phyloP scores from a whole-genome alignment of 768 basidiomycete species.

The Lactarius quietus region DNA sequence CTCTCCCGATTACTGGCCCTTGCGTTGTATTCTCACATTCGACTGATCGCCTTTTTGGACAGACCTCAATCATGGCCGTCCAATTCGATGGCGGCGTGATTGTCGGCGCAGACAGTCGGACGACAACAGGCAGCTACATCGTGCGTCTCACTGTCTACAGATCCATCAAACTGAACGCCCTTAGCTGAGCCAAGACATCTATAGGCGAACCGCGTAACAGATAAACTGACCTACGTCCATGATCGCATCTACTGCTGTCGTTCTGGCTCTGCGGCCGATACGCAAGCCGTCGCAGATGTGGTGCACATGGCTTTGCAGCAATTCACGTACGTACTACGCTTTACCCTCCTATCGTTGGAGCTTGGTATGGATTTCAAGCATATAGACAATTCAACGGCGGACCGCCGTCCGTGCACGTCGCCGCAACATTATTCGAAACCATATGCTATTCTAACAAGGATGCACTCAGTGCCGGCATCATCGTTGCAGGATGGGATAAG shows the following conservation, averaged over 20 bases:
- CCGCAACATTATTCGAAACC: conserved; percentile 80
- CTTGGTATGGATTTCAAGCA: background rate
- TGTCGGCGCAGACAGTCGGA: conserved; percentile 95
- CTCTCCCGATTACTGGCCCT: conserved; percentile 1
- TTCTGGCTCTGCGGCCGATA: conserved; percentile 96
- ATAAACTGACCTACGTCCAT: conserved; percentile 95
- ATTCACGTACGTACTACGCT: conserved; percentile 49
- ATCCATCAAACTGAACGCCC: background rate
- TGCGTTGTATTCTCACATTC: background rate
- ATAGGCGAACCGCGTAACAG: conserved; percentile 96
- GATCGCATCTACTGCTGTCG: conserved; percentile 99
- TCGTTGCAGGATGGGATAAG: conserved; percentile 97
- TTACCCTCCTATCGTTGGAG: background rate
- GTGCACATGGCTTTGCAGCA: conserved; percentile 82
- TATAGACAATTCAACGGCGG: conserved; percentile 49
- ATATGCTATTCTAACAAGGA: conserved; percentile 96
- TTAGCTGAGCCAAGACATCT: background rate
- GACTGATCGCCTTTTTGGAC: conserved; percentile 9
- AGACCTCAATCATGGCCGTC: conserved; percentile 99
- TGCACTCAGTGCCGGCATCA: conserved; percentile 83
- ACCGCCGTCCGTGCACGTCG: conserved; percentile 74
- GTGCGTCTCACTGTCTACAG: conserved; percentile 42
- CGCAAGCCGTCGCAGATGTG: conserved; percentile 91
- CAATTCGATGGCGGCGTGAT: conserved; percentile 94
- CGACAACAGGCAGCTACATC: conserved; percentile 95